phyloP scores from a whole-genome alignment of 495 filamentous ascomycete genomes.

The Annulohypoxylon maeteangense region DNA sequence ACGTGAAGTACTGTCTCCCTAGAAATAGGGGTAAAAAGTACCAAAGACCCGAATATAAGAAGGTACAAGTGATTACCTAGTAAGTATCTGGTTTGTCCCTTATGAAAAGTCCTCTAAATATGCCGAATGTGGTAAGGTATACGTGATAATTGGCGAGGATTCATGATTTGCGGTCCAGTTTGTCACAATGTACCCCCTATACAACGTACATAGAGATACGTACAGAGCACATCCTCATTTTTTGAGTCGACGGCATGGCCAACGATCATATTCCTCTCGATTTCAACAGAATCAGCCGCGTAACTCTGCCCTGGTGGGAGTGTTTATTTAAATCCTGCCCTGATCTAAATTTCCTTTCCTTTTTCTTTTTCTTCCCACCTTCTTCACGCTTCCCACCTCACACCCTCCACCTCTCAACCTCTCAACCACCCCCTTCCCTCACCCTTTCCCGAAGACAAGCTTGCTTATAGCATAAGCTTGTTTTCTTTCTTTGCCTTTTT shows the following conservation, averaged over 20 bases:
- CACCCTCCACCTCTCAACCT: background rate
- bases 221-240: background rate
- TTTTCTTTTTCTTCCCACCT: background rate
- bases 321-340: background rate
- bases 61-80: background rate
- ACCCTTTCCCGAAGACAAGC: background rate
- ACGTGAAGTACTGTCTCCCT: background rate
- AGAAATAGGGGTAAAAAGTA: background rate
- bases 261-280: background rate
- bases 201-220: background rate
- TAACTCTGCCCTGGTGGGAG: background rate
- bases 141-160: background rate
- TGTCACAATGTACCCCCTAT: background rate
- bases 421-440: background rate
- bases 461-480: background rate
- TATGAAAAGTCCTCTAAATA: too few relatives aligned
- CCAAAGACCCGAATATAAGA: background rate
- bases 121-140: background rate
- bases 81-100: too few relatives aligned
- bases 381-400: background rate
- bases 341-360: background rate
- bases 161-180: background rate
- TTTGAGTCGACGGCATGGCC: background rate
- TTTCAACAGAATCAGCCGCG: background rate
- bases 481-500: background rate